Conservation (phyloP, 108 stramenopile genomes). For the Aurantiochytrium sp. region DNA sequence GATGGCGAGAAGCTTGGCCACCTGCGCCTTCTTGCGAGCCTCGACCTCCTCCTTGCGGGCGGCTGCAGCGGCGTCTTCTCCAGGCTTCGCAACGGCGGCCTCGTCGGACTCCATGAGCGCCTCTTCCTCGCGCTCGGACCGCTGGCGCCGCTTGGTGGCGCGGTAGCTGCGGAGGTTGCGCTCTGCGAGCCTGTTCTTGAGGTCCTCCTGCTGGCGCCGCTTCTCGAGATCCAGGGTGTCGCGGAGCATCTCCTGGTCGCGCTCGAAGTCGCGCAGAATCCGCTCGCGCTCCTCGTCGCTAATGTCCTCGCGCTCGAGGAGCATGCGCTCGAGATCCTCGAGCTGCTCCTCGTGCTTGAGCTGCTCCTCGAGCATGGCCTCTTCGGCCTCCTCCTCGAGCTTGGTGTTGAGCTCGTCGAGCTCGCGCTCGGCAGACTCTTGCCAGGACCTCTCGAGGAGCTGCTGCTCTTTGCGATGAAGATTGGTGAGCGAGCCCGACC, state of each 20-base stretch:
- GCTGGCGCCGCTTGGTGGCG: neutral
- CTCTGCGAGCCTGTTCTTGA: neutral
- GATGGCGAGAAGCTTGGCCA: neutral
- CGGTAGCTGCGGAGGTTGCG: neutral
- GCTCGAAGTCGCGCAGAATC: neutral
- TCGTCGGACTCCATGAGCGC: neutral
- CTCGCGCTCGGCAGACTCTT: neutral
- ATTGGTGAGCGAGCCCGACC: neutral
- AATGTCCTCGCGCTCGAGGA: neutral
- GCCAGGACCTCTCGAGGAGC: neutral
- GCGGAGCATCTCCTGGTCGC: neutral
- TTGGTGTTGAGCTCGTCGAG: neutral
- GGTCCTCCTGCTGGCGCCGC: neutral
- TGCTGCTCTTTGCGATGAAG: neutral
- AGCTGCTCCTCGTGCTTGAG: neutral
- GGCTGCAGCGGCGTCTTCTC: neutral
- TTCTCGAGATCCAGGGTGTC: neutral
- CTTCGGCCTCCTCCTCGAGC: neutral
- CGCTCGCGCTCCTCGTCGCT: constrained; percentile 23
- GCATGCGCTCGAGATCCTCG: neutral
- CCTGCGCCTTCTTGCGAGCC: neutral
- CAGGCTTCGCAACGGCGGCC: too few species aligned
- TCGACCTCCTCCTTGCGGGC: neutral
- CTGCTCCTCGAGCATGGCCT: constrained; percentile 7
- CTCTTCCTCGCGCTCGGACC: neutral